Base-by-base conservation (phyloP, 495 filamentous ascomycete species). In the Neurospora sp. region DNA sequence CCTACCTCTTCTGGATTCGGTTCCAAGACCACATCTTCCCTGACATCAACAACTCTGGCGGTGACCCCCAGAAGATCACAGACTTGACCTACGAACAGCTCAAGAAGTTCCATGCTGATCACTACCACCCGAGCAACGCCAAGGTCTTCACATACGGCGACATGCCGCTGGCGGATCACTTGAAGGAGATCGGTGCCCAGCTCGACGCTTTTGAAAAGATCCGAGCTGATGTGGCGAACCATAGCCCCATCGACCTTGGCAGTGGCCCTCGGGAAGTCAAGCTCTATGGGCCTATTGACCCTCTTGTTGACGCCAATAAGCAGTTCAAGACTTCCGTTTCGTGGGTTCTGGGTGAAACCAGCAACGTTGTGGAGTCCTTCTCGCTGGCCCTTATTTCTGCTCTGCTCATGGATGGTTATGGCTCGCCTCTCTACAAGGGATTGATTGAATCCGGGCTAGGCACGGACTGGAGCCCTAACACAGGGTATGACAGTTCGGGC, bases 121-220 rank as follows among this genome's bases (percentile, higher is more conserved):
- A 99, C 80, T 99, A 99, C 75, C 94, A 99, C 81, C 96, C 96
- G 0, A 98, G 94, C 77, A 98, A 98, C 80, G 89, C 94, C 18
- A 98, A 97, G 82, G 84, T 99, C 22, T 88, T 98, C 75, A 98
- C 96, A 1, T 99, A 99, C 75, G 96, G 96, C 71, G 90, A 99
- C 78, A 94, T 97, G 90, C 92, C 93, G 0, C 82, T 99, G 53
- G 84, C 83, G 22, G 89, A 91, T 71, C 96, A 99, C 81, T 79
- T 98, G 59, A 82, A 87, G 77, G 91, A 94, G 76, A 85, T 98
- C 69, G 89, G 92, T 76, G 84, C 86, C 8, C 90, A 90, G 42
- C 84, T 99, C 70, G 85, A 88, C 70, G 82, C 82, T 3, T 98
- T 97, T 78, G 86, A 89, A 27, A 89, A 83, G 72, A 90, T 91